A percentile compares a stretch with the other conserved stretches of the same genome.
phyloP scores from a whole-genome alignment of 176 grass and related monocot species.

The Themeda triandra region DNA sequence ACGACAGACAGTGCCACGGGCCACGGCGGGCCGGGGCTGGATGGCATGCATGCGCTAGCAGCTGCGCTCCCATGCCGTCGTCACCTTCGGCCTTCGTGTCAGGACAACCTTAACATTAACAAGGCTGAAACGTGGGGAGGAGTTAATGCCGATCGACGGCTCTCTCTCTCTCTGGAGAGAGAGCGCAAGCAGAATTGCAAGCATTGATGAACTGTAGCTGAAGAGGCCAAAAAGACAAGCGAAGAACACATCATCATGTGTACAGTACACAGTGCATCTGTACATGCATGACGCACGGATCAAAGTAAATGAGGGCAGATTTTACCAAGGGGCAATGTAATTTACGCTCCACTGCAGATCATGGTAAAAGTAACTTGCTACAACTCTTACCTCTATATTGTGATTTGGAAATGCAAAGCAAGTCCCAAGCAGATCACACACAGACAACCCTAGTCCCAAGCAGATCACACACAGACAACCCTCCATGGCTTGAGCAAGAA shows the following conservation, averaged over 20 bases:
- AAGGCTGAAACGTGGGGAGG: background rate
- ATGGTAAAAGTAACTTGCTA: background rate
- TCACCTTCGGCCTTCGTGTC: background rate
- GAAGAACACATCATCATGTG: slow-evolving; percentile 8
- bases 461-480: background rate
- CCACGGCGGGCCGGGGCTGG: background rate
- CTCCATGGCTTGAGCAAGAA: background rate
- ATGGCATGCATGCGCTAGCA: background rate
- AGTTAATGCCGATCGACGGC: slow-evolving; percentile 27
- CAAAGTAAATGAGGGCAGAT: background rate
- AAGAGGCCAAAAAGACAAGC: slow-evolving; percentile 2
- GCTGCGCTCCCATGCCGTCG: background rate
- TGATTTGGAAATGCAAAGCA: background rate
- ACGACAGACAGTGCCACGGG: background rate
- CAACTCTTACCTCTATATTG: background rate
- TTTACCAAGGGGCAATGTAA: background rate
- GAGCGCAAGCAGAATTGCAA: background rate
- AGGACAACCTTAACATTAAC: slow-evolving; percentile 13
- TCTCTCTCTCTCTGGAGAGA: background rate
- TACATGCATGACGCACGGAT: background rate
- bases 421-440: background rate
- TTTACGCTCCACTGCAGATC: background rate
- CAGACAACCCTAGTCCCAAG: background rate
- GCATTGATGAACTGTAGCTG: slow-evolving; percentile 2
- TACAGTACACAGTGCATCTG: slow-evolving; percentile 1